Base-by-base conservation (phyloP, 148 eudicot species). In the Dianthus caryophyllus region DNA sequence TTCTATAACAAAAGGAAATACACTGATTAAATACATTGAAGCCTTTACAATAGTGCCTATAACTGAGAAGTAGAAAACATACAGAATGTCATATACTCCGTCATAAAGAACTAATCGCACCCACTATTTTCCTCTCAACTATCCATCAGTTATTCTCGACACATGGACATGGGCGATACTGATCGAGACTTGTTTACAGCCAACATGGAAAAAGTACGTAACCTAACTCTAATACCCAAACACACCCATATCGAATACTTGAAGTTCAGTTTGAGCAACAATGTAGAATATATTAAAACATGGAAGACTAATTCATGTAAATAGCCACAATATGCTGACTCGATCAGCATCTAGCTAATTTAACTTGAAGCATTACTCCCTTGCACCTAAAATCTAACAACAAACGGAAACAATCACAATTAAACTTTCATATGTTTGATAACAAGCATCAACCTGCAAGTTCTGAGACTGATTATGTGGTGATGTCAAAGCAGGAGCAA, bases 391-490 rank as follows among this genome's bases (percentile, higher is more conserved):
- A n/a, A n/a, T n/a, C n/a, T n/a, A n/a, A n/a, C n/a, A n/a, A n/a
- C n/a, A n/a, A n/a, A n/a, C n/a, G n/a, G n/a, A n/a, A n/a, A n/a
- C n/a, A n/a, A n/a, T n/a, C n/a, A n/a, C n/a, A n/a, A n/a, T n/a
- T n/a, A n/a, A n/a, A n/a, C n/a, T n/a, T n/a, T n/a, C n/a, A n/a
- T n/a, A n/a, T n/a, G n/a, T n/a, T n/a, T n/a, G n/a, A n/a, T n/a
- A 8, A 58, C 30, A 55, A 44, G 56, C 57, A 71, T 60, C 38
- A 26, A 89, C 96, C 92, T 85, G 89, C 64, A 77, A 65, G 24
- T 61, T 69, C 18, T 60, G 73, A 33, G 71, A 49, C 77, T 71
- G 83, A 48, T 63, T 68, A 43, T 76, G 82, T 0, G 65, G 67
- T 20, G 54, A 73, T 36, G 59, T 36, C 27, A 79, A 44, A 18